Base-by-base conservation (phyloP, 768 basidiomycete species). In the Podaxis carcinomalis region DNA sequence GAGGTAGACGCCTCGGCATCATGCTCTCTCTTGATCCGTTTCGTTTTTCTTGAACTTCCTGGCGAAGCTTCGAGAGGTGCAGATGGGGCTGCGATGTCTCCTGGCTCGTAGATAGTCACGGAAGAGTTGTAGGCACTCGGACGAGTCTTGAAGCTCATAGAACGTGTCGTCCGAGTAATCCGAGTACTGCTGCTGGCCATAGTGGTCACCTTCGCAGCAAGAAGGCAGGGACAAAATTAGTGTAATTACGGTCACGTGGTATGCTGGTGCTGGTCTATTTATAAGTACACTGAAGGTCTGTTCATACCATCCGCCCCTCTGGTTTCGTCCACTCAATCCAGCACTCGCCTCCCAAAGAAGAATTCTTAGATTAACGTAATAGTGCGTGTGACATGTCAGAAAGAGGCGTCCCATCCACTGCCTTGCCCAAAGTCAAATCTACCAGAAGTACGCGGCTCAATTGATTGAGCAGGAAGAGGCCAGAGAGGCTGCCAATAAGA, bases 131-230 rank as follows among this genome's bases (percentile, higher is more conserved):
- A 47, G 1, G 14, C 11, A 32, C 59, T 61, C 7, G 10, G 52
- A 25, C 53, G 59, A 14, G 59, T 39, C 46, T 49, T 55, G 28
- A 61, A 55, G 59, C 52, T 49, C 32, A 61, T 36, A 5, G 59
- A 61, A 25, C 59, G 59, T 25, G 59, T 55, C 11, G 57, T 40
- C 28, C 59, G 40, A 2, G 51, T 60, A 35, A 52, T 35, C 35
- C 59, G 14, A 21, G 51, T n/a, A 16, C 44, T 39, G 59, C 21
- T 54, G 50, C 46, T 47, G 46, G 21, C 11, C 47, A 49, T 49
- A 9, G 42, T 44, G 6, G 42, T n/a, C 42, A 19, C 19, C 4
- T 7, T 32, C 7, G 7, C 7, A 1, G 32, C 7, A 1, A 32
- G 32, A 32, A 7, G 1, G 32, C 32, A 32, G 32, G 32, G 32